These are phyloP conservation scores for Fusarium globosum DNA, from an alignment of 2,329 filamentous ascomycete species.

Conservation along the genomic window DNA sequence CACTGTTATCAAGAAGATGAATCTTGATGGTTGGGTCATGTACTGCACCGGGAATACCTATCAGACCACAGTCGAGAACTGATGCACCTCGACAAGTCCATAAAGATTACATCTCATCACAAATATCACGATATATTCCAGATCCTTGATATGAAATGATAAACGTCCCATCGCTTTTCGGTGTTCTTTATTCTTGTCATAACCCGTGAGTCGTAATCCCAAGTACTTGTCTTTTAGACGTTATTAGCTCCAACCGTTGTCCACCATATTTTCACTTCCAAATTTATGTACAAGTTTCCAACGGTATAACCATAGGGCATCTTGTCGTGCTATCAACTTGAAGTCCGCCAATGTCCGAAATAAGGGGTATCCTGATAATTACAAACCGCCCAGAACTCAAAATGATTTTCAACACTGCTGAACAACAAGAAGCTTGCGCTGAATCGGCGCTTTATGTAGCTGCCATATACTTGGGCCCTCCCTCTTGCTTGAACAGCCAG, in stretches of 20 bases:
- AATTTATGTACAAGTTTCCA: neutral
- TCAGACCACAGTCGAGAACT: constrained; percentile 38
- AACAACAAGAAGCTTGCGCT: neutral
- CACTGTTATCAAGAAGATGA: constrained; percentile 73
- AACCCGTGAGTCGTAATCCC: constrained; percentile 1
- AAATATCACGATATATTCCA: neutral
- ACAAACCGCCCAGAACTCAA: constrained; percentile 10
- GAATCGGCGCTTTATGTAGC: constrained; percentile 15
- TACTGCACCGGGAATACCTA: constrained; percentile 59
- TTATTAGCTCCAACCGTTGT: neutral
- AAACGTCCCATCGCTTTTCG: neutral
- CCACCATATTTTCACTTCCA: neutral
- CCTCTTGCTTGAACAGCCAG: constrained; percentile 74
- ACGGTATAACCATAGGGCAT: neutral
- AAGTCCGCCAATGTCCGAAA: constrained; percentile 12
- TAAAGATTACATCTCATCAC: neutral
- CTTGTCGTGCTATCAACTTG: neutral
- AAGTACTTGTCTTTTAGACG: neutral
- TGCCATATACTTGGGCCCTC: constrained; percentile 44
- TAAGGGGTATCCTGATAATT: constrained; percentile 33
- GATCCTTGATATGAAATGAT: neutral
- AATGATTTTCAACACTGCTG: neutral
- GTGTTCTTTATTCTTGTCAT: constrained; percentile 16
- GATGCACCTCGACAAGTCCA: neutral
- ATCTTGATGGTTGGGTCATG: constrained; percentile 71